phyloP scores from a whole-genome alignment of 768 basidiomycete species.

The Lactarius vividus region DNA sequence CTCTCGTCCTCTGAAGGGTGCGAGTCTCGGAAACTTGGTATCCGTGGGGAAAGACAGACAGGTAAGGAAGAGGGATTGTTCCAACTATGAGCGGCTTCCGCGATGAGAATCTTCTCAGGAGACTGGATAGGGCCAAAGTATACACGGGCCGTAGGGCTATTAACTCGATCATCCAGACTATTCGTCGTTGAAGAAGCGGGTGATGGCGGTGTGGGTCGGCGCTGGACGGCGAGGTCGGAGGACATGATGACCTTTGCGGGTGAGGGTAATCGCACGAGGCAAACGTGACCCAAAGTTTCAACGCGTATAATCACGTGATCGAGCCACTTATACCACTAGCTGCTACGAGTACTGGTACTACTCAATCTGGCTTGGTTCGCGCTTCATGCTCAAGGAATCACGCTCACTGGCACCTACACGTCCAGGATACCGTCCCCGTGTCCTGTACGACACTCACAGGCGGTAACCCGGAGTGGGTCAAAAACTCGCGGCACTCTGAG shows the following conservation, averaged over 20 bases:
- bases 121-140: conserved; percentile 31
- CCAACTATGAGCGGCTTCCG: conserved; percentile 21
- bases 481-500: neutral
- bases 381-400: neutral
- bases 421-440: neutral
- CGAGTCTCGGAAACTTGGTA: neutral
- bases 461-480: neutral
- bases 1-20: conserved; percentile 7
- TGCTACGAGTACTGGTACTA: neutral
- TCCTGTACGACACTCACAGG: neutral
- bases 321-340: neutral
- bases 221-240: conserved; percentile 18
- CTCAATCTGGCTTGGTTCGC: neutral
- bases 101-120: conserved; percentile 29
- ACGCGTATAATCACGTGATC: conserved; percentile 29
- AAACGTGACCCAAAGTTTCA: conserved; percentile 14
- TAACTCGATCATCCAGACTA: conserved; percentile 20
- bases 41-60: conserved; percentile 19
- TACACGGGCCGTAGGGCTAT: conserved; percentile 25
- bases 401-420: neutral
- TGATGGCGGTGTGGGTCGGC: conserved; percentile 12
- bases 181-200: conserved; percentile 17
- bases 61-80: conserved; percentile 10
- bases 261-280: conserved; percentile 1
- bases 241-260: conserved; percentile 17